Evolutionary conservation across 768 basidiomycete species (phyloP).

Genomic region (Amanita subjunquillea): DNA sequence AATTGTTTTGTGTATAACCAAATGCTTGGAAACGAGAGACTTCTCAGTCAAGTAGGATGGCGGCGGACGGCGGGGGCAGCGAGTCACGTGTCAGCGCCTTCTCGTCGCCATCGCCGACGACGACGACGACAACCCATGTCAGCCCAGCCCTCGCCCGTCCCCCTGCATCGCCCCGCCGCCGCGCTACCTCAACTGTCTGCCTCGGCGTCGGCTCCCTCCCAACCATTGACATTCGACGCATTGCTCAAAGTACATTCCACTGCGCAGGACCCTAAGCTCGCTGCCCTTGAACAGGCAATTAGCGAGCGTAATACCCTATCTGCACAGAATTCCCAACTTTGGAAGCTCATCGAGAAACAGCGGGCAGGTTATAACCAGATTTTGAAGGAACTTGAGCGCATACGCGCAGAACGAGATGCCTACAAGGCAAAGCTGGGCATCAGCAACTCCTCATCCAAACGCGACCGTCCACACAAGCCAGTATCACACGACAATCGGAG

Average conservation of each 20-base stretch:
- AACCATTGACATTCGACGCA: slow-evolving; percentile 35
- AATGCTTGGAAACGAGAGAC: too few species aligned
- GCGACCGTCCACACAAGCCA: slow-evolving; percentile 1
- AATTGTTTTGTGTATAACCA: too few species aligned
- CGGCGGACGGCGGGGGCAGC: too few species aligned
- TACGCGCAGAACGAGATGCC: slow-evolving; percentile 70
- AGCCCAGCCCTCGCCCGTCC: not conserved
- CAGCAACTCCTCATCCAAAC: not conserved
- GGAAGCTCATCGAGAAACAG: slow-evolving; percentile 94
- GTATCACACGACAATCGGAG: not conserved
- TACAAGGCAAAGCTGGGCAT: slow-evolving; percentile 36
- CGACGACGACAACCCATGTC: not conserved
- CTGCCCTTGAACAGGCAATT: slow-evolving; percentile 70
- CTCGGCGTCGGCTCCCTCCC: not conserved
- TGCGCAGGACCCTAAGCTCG: slow-evolving; percentile 42
- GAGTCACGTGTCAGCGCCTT: too few species aligned
- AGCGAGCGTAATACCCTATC: slow-evolving; percentile 74
- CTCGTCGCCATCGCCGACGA: too few species aligned
- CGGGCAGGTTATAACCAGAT: slow-evolving; percentile 71
- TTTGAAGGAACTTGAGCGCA: slow-evolving; percentile 77
- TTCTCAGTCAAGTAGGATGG: too few species aligned
- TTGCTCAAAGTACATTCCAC: slow-evolving; percentile 46
- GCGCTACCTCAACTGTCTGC: not conserved
- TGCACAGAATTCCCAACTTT: slow-evolving; percentile 81
- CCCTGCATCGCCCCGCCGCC: not conserved